Conservation (phyloP, 1,284 basidiomycete species). For the Omphalotus olearius region DNA sequence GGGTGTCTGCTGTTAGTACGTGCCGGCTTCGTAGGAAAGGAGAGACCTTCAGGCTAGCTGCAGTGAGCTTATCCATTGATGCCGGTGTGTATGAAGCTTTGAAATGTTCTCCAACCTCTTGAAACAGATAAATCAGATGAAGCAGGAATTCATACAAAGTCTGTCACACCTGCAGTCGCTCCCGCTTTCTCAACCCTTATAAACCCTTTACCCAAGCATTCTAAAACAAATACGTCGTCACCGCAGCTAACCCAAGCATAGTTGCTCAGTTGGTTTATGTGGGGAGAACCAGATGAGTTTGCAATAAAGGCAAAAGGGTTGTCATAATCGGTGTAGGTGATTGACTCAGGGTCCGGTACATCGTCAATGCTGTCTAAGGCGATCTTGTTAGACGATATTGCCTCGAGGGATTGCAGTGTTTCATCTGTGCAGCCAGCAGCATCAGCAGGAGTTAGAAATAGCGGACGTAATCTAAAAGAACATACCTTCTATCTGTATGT, state of each 20-base stretch:
- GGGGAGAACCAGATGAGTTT: conserved; percentile 49
- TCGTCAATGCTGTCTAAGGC: conserved; percentile 21
- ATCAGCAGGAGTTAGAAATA: conserved; percentile 3
- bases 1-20: conserved; percentile 47
- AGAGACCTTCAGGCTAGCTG: conserved; percentile 42
- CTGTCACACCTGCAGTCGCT: conserved; percentile 34
- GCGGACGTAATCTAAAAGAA: not conserved
- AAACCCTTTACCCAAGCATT: conserved; percentile 73
- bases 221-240: conserved; percentile 69
- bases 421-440: conserved; percentile 37
- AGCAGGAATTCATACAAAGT: not conserved
- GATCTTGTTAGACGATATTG: conserved; percentile 27
- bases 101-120: conserved; percentile 31
- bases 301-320: conserved; percentile 69
- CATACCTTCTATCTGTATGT: conserved; percentile 57
- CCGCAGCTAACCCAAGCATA: conserved; percentile 86
- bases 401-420: conserved; percentile 44
- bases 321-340: conserved; percentile 81
- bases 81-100: conserved; percentile 53
- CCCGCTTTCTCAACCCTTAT: conserved; percentile 60
- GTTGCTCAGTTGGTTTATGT: conserved; percentile 45
- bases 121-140: not conserved
- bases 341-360: conserved; percentile 55
- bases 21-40: conserved; percentile 51
- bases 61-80: conserved; percentile 41